phyloP scores from a whole-genome alignment of 2,329 filamentous ascomycete genomes.

The Colletotrichum liaoningense region DNA sequence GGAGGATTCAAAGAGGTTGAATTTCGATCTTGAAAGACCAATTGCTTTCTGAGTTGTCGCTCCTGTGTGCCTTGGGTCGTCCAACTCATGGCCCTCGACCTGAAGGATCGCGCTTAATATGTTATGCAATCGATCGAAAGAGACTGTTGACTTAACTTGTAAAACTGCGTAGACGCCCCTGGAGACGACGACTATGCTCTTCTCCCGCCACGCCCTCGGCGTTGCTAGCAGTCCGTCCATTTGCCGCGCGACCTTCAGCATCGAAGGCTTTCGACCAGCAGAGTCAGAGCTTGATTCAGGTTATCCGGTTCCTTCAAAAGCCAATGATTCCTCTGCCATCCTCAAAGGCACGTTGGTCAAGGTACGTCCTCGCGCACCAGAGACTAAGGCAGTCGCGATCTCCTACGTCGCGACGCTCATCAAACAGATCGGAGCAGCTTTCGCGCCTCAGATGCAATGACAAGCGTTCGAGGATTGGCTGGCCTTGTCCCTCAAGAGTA shows the following conservation, averaged over 20 bases:
- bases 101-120: slow-evolving; percentile 8
- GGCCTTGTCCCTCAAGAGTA: neutral
- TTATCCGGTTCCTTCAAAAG: neutral
- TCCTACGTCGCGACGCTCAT: neutral
- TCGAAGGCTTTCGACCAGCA: neutral
- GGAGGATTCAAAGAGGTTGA: neutral
- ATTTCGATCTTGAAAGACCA: neutral
- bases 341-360: neutral
- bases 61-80: neutral
- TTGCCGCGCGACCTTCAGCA: neutral
- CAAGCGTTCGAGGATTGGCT: neutral
- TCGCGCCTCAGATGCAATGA: neutral
- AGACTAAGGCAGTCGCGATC: neutral
- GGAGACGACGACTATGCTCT: neutral
- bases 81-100: neutral
- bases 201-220: neutral
- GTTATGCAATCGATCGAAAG: neutral
- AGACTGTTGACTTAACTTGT: neutral
- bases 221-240: neutral
- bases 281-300: neutral
- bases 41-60: neutral
- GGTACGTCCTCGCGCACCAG: neutral
- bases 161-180: neutral
- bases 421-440: neutral
- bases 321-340: neutral